Evolutionary conservation across 75 land plant genomes (phyloP).

Genomic region (Selaginella tamariscina): DNA sequence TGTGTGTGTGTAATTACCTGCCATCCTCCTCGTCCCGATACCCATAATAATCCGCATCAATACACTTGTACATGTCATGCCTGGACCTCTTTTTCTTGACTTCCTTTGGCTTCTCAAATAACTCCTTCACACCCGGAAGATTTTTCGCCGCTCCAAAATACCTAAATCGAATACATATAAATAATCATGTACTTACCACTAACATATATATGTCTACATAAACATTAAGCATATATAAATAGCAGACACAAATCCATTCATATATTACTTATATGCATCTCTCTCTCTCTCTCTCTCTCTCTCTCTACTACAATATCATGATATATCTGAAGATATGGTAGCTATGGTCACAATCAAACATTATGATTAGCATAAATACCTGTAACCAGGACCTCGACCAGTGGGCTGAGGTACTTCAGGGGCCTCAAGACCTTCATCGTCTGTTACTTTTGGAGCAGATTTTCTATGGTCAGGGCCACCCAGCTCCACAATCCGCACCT

Average conservation of each 20-base stretch:
- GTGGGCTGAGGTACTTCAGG: constrained; percentile 40
- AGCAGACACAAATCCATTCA: too few species aligned
- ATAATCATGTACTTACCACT: too few species aligned
- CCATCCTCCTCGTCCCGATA: constrained; percentile 97
- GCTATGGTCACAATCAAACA: too few species aligned
- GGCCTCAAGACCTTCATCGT: constrained; percentile 69
- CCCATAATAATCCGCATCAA: constrained; percentile 91
- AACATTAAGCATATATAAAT: too few species aligned
- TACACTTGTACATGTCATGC: constrained; percentile 85
- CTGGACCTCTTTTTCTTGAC: constrained; percentile 51
- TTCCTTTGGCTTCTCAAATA: constrained; percentile 88
- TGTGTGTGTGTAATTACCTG: too few species aligned
- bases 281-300: too few species aligned
- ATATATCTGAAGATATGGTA: too few species aligned
- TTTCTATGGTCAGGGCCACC: constrained; percentile 80
- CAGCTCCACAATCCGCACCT: constrained; percentile 84
- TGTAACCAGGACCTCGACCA: constrained; percentile 57
- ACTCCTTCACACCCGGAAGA: constrained; percentile 82
- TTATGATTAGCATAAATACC: too few species aligned
- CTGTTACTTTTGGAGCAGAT: constrained; percentile 64
- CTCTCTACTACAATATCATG: too few species aligned
- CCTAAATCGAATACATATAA: too few species aligned
- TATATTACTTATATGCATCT: too few species aligned
- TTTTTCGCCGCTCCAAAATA: constrained; percentile 96
- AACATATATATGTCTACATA: too few species aligned